phyloP scores from a whole-genome alignment of 352 stramenopile genomes.

The Phytophthora melonis region DNA sequence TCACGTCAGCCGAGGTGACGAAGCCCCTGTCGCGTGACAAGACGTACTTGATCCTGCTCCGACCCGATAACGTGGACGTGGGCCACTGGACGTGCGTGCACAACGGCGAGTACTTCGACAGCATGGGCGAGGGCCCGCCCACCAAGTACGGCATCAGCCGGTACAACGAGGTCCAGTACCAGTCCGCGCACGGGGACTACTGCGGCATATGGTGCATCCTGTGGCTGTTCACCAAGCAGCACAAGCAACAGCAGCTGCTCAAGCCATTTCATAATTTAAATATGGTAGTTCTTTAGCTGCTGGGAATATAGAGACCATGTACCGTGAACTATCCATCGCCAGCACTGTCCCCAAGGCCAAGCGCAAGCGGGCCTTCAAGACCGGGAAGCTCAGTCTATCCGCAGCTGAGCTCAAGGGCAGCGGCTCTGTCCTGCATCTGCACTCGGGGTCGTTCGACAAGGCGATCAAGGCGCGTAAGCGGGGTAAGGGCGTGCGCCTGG shows the following conservation, averaged over 20 bases:
- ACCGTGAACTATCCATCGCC: not conserved
- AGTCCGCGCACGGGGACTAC: not conserved
- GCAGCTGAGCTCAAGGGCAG: not conserved
- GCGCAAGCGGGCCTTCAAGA: not conserved
- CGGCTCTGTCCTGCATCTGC: not conserved
- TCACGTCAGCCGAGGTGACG: not conserved
- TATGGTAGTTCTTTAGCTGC: not conserved
- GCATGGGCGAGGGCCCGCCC: too few species aligned
- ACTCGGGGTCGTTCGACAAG: not conserved
- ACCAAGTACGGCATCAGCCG: not conserved
- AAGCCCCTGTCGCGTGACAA: not conserved
- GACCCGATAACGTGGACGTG: not conserved
- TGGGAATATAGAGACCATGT: not conserved
- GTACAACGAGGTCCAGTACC: conserved; percentile 6
- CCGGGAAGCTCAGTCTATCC: not conserved
- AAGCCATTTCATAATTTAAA: conserved; percentile 5
- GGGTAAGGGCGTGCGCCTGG: not conserved
- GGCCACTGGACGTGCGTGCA: conserved; percentile 5
- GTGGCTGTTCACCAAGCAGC: not conserved
- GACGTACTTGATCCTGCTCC: conserved; percentile 10
- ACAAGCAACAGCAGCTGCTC: not conserved
- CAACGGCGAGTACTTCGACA: not conserved
- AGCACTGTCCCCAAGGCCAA: not conserved
- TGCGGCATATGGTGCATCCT: not conserved
- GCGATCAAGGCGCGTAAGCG: not conserved